Evolutionary conservation across 768 basidiomycete species (phyloP).

Genomic region (Melanogaster broomeanus): DNA sequence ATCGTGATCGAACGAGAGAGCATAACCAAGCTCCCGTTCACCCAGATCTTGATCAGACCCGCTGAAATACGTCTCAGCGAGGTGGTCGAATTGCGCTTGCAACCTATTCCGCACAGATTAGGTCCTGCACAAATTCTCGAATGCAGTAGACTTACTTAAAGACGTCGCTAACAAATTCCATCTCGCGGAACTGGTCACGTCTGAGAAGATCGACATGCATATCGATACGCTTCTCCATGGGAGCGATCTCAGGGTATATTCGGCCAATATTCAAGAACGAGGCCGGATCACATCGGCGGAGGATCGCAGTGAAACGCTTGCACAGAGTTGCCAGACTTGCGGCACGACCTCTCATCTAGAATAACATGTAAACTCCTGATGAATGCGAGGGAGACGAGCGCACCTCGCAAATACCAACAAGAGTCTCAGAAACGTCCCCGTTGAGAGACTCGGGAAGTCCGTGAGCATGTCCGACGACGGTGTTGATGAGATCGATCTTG

Average conservation of each 20-base stretch:
- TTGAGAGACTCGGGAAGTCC: conserved; percentile 84
- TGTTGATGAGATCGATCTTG: conserved; percentile 88
- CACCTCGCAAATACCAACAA: conserved; percentile 96
- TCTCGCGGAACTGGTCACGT: conserved; percentile 88
- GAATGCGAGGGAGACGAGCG: conserved; percentile 11
- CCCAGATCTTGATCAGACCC: conserved; percentile 85
- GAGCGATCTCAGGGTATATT: conserved; percentile 79
- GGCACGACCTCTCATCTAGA: conserved; percentile 81
- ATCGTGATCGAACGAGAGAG: conserved; percentile 83
- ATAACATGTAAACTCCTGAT: conserved; percentile 1
- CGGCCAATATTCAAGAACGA: conserved; percentile 86
- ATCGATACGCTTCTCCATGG: conserved; percentile 90
- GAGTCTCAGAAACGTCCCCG: conserved; percentile 74
- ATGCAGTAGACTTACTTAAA: conserved; percentile 65
- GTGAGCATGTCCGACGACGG: conserved; percentile 79
- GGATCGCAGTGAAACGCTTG: conserved; percentile 85
- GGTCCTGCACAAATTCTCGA: not conserved
- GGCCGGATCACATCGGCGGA: conserved; percentile 79
- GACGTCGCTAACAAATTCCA: conserved; percentile 91
- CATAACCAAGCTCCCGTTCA: conserved; percentile 86
- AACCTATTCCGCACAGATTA: conserved; percentile 54
- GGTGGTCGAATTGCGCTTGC: conserved; percentile 90
- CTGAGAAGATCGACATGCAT: conserved; percentile 85
- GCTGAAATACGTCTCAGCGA: conserved; percentile 84
- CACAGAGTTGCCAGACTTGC: conserved; percentile 80